Base-by-base conservation (phyloP, 2,329 filamentous ascomycete genomes). In the Fonsecaea pugnacius region DNA sequence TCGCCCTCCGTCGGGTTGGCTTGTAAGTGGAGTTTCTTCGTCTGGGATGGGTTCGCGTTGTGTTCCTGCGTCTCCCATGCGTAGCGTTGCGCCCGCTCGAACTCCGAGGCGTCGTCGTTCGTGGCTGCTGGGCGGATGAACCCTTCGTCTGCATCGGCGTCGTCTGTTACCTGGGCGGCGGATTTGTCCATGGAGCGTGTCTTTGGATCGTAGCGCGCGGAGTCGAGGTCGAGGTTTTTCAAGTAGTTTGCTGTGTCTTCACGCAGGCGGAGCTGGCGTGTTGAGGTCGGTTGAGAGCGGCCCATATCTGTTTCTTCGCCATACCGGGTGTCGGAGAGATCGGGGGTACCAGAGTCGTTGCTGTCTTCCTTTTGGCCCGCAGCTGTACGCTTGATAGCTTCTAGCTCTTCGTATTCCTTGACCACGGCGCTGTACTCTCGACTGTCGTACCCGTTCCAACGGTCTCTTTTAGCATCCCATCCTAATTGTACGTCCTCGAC, bases 161-260 rank as follows among this genome's bases (percentile, higher is more conserved):
- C 58, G 2, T 91, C 90, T 70, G 89, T 89, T 78, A 96, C 92
- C 24, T 86, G 86, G 30, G 60, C 55, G 4, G 66, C 55, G 54
- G 92, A 92, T 67, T 87, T 88, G 73, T 96, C 91, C 83, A 99
- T 91, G 8, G 91, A 89, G 72, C 95, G 86, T 12, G 93, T 97
- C 76, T 99, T 99, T 0, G 95, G 95, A 73, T 99, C 94, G 78
- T 99, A 99, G 76, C 96, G 96, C 1, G 96, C 95, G 1, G 93
- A 97, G 73, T 99, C 95, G 2, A 96, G 84, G 74, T 99, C 95
- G 32, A 99, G 85, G 74, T 98, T 98, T 8, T 97, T 82, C 2
- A 99, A 83, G 75, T 99, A 99, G 74, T 97, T 98, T 24, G 95
- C 95, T 0, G 95, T 99, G 76, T 99, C 95, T 79, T 99, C 95